Evolutionary conservation across 2,329 filamentous ascomycete genomes (phyloP).

Genomic region (Parastagonospora avenae): DNA sequence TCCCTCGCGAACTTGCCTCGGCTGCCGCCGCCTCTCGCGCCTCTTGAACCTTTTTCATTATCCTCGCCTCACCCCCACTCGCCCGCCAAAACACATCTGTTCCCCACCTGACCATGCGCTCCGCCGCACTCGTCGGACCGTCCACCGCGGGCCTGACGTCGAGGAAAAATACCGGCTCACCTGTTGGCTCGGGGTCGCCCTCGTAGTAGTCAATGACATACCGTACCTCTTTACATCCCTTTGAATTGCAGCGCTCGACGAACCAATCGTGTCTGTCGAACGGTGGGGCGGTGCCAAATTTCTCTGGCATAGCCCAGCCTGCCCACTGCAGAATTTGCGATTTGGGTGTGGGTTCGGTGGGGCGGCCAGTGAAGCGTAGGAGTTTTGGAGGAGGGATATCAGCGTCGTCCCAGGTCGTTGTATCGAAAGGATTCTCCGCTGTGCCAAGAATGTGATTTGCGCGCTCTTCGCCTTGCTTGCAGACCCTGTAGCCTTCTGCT

Average conservation of each 20-base stretch:
- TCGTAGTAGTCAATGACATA: constrained; percentile 99
- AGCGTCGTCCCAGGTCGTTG: constrained; percentile 40
- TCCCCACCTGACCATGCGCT: constrained; percentile 85
- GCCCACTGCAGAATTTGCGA: constrained; percentile 81
- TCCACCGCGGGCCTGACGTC: constrained; percentile 90
- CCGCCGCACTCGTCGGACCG: constrained; percentile 77
- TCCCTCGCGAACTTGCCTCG: constrained; percentile 21
- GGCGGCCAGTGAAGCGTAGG: constrained; percentile 85
- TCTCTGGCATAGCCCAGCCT: constrained; percentile 76
- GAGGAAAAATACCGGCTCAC: constrained; percentile 93
- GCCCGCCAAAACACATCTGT: constrained; percentile 94
- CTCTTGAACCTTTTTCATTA: constrained; percentile 45
- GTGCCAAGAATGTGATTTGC: constrained; percentile 58
- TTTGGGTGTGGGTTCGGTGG: constrained; percentile 89
- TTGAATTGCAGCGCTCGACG: constrained; percentile 73
- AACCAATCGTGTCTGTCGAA: constrained; percentile 99
- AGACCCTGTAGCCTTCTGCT: constrained; percentile 72
- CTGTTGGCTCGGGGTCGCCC: constrained; percentile 77
- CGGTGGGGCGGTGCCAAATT: constrained; percentile 79
- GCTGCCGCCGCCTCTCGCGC: constrained; percentile 38
- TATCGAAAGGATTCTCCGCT: constrained; percentile 38
- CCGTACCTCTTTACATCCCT: constrained; percentile 75
- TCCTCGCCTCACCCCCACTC: constrained; percentile 70
- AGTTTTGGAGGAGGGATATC: constrained; percentile 68
- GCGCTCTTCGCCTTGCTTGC: constrained; percentile 74